phyloP scores from a whole-genome alignment of 805 yeast genomes.

The Monosporozyma unispora region DNA sequence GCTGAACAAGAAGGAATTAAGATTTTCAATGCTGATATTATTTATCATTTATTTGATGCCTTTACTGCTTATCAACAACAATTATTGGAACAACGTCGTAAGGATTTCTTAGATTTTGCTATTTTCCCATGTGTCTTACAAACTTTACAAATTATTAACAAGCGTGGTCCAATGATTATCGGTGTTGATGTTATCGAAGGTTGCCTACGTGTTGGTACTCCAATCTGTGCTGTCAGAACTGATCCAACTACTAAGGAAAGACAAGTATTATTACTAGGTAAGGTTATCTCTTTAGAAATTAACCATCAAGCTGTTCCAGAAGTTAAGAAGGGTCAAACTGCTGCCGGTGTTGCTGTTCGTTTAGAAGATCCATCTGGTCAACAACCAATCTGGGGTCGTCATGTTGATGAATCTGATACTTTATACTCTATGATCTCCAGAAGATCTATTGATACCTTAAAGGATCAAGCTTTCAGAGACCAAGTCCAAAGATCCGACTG shows the following conservation, averaged over 20 bases:
- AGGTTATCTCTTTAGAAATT: conserved; percentile 87
- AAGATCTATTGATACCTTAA: conserved; percentile 90
- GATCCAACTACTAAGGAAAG: conserved; percentile 79
- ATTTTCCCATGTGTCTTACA: conserved; percentile 92
- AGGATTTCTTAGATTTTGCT: conserved; percentile 79
- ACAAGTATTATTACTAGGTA: conserved; percentile 65
- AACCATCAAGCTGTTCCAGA: conserved; percentile 76
- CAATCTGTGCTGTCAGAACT: conserved; percentile 84
- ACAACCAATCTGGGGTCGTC: conserved; percentile 99
- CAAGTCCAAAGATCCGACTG: conserved; percentile 93
- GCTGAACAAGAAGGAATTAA: conserved; percentile 89
- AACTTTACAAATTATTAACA: conserved; percentile 92
- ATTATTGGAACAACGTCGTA: conserved; percentile 81
- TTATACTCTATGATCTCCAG: conserved; percentile 86
- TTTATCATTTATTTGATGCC: conserved; percentile 91
- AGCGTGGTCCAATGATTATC: conserved; percentile 97
- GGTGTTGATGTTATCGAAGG: conserved; percentile 98
- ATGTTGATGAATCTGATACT: conserved; percentile 85
- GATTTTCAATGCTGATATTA: conserved; percentile 92
- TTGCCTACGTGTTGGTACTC: conserved; percentile 81
- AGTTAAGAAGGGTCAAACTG: conserved; percentile 90
- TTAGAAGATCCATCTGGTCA: conserved; percentile 85
- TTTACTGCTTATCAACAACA: conserved; percentile 88
- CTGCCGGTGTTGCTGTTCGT: conserved; percentile 98
- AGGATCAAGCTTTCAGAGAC: conserved; percentile 96